Conservation (phyloP, 352 stramenopile genomes). For the Globisporangium emineosum region DNA sequence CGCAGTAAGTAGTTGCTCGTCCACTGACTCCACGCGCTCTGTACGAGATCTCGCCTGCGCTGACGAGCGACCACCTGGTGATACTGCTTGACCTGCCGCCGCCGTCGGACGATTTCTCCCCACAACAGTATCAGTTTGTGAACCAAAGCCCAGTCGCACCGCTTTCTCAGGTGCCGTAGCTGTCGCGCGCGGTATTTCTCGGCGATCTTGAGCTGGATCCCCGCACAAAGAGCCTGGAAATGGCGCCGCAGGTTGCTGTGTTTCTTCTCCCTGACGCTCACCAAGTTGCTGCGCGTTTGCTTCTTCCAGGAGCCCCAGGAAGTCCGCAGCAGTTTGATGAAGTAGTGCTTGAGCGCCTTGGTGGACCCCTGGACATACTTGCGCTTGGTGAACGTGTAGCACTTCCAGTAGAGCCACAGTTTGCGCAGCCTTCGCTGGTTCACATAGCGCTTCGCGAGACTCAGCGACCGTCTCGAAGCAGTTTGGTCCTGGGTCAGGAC, state of each 20-base stretch:
- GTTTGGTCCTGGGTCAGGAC: conserved; percentile 30
- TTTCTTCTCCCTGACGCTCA: conserved; percentile 46
- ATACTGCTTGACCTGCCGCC: conserved; percentile 23
- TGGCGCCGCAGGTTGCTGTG: conserved; percentile 35
- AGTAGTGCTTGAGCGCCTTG: conserved; percentile 79
- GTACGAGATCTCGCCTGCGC: conserved; percentile 15
- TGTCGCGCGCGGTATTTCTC: conserved; percentile 28
- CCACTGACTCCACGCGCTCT: conserved; percentile 45
- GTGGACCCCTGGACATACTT: conserved; percentile 68
- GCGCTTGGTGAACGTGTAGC: conserved; percentile 57
- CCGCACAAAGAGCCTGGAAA: conserved; percentile 47
- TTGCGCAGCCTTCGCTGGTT: conserved; percentile 61
- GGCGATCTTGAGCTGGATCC: conserved; percentile 23
- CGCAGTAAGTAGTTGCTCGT: conserved; percentile 19
- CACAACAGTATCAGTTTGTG: conserved; percentile 23
- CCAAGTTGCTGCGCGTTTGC: conserved; percentile 36
- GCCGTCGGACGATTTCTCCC: conserved; percentile 16
- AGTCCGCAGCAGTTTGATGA: conserved; percentile 54
- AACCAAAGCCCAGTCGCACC: conserved; percentile 23
- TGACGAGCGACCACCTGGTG: conserved; percentile 21
- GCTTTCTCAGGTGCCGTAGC: conserved; percentile 25
- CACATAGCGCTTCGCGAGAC: conserved; percentile 54
- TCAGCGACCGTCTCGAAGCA: conserved; percentile 39
- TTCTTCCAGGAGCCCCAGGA: conserved; percentile 32
- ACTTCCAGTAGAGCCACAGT: conserved; percentile 78